phyloP scores from a whole-genome alignment of 352 stramenopile species.

The Phytophthora fragariae region DNA sequence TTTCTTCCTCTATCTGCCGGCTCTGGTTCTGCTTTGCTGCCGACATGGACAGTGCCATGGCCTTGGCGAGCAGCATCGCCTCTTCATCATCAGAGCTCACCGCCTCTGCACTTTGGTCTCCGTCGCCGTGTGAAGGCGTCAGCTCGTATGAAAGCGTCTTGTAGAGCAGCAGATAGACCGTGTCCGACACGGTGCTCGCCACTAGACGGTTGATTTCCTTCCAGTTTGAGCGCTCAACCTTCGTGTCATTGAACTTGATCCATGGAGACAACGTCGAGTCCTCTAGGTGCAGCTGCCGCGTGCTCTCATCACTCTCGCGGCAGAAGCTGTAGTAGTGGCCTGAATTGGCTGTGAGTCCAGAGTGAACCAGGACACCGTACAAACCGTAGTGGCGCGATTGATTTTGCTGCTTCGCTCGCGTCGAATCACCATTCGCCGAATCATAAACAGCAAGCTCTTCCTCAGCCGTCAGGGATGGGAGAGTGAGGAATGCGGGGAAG shows the following conservation, averaged over 20 bases:
- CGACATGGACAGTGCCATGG: constrained; percentile 91
- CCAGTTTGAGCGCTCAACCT: constrained; percentile 83
- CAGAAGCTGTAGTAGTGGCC: constrained; percentile 94
- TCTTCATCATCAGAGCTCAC: constrained; percentile 65
- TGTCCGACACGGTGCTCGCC: constrained; percentile 84
- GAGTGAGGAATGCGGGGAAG: constrained; percentile 73
- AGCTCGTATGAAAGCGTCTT: constrained; percentile 80
- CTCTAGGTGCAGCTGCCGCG: constrained; percentile 78
- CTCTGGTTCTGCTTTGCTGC: constrained; percentile 62
- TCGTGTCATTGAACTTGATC: constrained; percentile 93
- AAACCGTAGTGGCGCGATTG: constrained; percentile 81
- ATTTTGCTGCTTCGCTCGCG: constrained; percentile 34
- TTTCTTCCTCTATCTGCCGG: constrained; percentile 47
- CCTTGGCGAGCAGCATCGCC: constrained; percentile 88
- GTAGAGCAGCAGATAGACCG: constrained; percentile 91
- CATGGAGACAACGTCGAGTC: constrained; percentile 84
- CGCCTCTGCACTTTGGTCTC: constrained; percentile 12
- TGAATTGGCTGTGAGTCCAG: constrained; percentile 88
- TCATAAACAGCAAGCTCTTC: constrained; percentile 51
- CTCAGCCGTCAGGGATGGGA: constrained; percentile 70
- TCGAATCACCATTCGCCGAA: constrained; percentile 12
- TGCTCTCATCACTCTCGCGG: constrained; percentile 76
- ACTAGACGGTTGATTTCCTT: constrained; percentile 83
- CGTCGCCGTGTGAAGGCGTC: constrained; percentile 3
- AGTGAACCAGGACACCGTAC: constrained; percentile 92